Evolutionary conservation across 73 alveolate genomes (phyloP).

Genomic region (Urostyla sp.): DNA sequence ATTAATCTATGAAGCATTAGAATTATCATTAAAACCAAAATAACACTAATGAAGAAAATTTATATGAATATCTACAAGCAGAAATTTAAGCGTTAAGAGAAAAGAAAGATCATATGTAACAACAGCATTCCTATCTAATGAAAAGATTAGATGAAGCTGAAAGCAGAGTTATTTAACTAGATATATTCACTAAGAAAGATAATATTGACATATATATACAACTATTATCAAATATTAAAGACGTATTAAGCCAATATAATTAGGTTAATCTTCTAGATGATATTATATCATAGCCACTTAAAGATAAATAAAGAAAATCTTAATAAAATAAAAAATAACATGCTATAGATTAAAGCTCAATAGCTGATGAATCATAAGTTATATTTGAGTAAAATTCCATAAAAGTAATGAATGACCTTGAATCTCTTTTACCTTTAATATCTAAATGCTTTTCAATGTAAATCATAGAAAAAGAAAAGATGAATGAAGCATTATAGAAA

Average conservation of each 20-base stretch:
- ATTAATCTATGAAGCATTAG: not conserved
- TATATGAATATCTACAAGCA: conserved; percentile 35
- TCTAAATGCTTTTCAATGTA: not conserved
- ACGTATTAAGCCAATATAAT: not conserved
- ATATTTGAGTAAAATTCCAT: not conserved
- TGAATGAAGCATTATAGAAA: not conserved
- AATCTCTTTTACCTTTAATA: conserved; percentile 6
- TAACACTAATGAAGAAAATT: conserved; percentile 9
- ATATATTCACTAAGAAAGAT: not conserved
- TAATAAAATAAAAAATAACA: not conserved
- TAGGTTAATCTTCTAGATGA: conserved; percentile 31
- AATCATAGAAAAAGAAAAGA: conserved; percentile 3
- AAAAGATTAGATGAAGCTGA: not conserved
- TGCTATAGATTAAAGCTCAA: not conserved
- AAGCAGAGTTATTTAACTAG: not conserved
- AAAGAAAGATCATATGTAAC: not conserved
- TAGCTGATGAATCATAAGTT: not conserved
- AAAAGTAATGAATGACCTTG: conserved; percentile 19
- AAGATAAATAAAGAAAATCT: not conserved
- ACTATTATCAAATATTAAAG: conserved; percentile 1
- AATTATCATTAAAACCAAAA: not conserved
- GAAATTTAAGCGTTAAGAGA: conserved; percentile 28
- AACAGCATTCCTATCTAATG: not conserved
- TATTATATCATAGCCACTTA: conserved; percentile 6
- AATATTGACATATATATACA: conserved; percentile 1